Evolutionary conservation across 306 rosid species (phyloP), one percentile per base, ranked within the genome.

Genomic region (Gastrolobium bilobum): DNA sequence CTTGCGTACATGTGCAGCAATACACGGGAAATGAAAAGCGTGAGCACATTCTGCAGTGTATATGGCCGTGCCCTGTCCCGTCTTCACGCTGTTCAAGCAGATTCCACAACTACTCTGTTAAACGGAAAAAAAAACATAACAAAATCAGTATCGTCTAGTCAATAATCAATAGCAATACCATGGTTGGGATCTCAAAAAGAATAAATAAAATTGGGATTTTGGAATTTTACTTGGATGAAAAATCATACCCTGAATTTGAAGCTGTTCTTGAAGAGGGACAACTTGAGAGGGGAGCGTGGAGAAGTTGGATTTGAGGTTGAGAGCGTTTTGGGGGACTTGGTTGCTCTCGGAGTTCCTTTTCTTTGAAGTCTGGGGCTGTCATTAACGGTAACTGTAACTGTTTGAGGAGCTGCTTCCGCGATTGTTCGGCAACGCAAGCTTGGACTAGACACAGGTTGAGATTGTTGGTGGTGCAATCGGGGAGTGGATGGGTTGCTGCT

Each of bases 61-160:
- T 53, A 95, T 95, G 42, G 99, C 99, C 20, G 94, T 95, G 6
- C 99, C 97, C 30, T 95, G 99, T 26, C 99, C 99, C 1, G 98
- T 90, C 58, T 93, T 95, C 81, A 95, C 98, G 80, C 92, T 91
- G 40, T 80, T 93, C 89, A 90, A 86, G 80, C 99, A 95, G 71
- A 95, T 90, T 84, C 96, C 98, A 67, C 99, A 95, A 80, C 97
- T 93, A 79, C 92, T 93, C 99, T 95, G 98, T 6, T 77, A 58
- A 37, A 50, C 43, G 7, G 2, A 2, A 43, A 43, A 15, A 7
- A 14, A 13, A 50, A 1, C 2, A 26, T 26, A 6, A 33, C 9
- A 7, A 9, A 58, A 4, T 46, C 47, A 61, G 6, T 2, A 14
- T 60, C 42, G n/a, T n/a, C n/a, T n/a, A n/a, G n/a, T n/a, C n/a